These are phyloP conservation scores for Glycine tomentella DNA, from an alignment of 306 rosid species.

Conservation along the genomic window DNA sequence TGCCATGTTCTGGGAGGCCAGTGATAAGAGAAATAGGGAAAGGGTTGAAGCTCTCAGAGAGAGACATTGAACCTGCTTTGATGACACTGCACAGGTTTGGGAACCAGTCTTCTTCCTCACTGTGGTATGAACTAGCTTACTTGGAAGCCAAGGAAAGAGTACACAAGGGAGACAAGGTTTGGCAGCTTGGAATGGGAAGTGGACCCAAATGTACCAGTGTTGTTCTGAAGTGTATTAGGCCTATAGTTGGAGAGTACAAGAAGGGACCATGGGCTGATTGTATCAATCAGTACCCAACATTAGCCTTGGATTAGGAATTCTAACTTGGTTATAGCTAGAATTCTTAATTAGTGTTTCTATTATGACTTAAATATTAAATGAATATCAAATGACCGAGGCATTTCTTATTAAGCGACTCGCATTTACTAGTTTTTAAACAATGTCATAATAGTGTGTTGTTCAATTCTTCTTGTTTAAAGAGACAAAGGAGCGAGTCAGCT, in stretches of 20 bases:
- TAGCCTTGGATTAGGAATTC: conserved; percentile 2
- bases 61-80: conserved; percentile 73
- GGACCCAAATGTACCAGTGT: conserved; percentile 81
- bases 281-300: conserved; percentile 63
- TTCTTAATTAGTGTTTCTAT: not conserved
- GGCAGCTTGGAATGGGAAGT: conserved; percentile 86
- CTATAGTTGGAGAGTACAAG: conserved; percentile 52
- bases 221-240: conserved; percentile 62
- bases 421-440: not conserved
- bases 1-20: conserved; percentile 72
- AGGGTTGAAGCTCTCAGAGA: conserved; percentile 73
- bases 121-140: conserved; percentile 90
- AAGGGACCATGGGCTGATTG: conserved; percentile 78
- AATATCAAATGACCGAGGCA: not conserved
- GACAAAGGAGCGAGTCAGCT: not conserved
- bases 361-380: not conserved
- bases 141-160: conserved; percentile 80
- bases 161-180: conserved; percentile 63
- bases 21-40: conserved; percentile 68
- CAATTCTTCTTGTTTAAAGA: no score
- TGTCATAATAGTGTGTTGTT: not conserved
- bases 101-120: conserved; percentile 77
- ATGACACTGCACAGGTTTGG: conserved; percentile 88
- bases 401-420: not conserved
- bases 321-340: no score